Evolutionary conservation across 495 filamentous ascomycete species (phyloP).

Genomic region (Neurospora sp.): DNA sequence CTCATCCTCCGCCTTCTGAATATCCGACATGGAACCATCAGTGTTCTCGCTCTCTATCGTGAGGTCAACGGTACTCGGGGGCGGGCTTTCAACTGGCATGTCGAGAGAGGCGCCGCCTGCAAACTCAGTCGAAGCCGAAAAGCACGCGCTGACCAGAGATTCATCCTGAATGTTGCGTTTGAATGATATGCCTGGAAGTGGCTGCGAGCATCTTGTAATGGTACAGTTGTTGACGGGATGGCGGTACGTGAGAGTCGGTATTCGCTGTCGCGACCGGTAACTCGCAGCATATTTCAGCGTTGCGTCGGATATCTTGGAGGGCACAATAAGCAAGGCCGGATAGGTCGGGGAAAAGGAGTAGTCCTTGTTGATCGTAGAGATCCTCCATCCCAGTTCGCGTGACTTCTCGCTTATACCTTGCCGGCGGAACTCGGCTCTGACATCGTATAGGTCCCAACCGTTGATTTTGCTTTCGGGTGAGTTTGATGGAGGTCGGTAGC

Average conservation of each 20-base stretch:
- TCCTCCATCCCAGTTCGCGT: constrained; percentile 71
- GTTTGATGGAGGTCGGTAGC: constrained; percentile 57
- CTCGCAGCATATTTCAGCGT: constrained; percentile 86
- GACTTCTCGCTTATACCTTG: constrained; percentile 73
- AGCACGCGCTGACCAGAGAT: constrained; percentile 84
- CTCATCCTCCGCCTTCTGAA: constrained; percentile 66
- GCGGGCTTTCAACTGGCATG: constrained; percentile 34
- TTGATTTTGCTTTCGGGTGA: constrained; percentile 60
- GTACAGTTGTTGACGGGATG: constrained; percentile 96
- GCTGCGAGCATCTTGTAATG: constrained; percentile 91
- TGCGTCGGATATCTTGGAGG: constrained; percentile 85
- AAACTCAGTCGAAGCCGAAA: constrained; percentile 57
- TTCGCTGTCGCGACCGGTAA: constrained; percentile 78
- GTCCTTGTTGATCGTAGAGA: constrained; percentile 81
- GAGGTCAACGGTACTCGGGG: constrained; percentile 49
- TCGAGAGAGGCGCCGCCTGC: constrained; percentile 10
- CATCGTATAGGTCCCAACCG: constrained; percentile 84
- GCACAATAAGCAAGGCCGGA: constrained; percentile 73
- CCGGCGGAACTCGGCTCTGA: constrained; percentile 66
- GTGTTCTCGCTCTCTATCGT: constrained; percentile 26
- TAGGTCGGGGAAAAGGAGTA: constrained; percentile 94
- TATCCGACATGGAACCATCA: constrained; percentile 37
- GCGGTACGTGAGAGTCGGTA: constrained; percentile 84
- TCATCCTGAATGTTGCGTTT: constrained; percentile 95
- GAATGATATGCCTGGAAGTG: constrained; percentile 73